These are phyloP conservation scores for Solioccasus polychromus DNA, from an alignment of 768 basidiomycete genomes.

Conservation along the genomic window DNA sequence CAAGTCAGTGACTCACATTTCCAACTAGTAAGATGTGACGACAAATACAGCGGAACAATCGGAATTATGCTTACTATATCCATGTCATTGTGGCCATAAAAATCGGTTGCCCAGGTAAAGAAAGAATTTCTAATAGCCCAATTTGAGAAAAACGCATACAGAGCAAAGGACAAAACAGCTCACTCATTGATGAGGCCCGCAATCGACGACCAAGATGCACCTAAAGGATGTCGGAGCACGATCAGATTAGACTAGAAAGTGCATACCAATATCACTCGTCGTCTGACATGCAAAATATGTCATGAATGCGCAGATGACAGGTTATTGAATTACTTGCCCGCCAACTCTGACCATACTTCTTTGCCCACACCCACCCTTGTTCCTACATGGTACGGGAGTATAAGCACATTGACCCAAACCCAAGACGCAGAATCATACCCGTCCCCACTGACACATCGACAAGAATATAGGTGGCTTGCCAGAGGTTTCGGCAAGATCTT, in stretches of 20 bases:
- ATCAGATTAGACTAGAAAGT: not conserved
- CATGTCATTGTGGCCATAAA: slow-evolving; percentile 67
- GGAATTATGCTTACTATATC: slow-evolving; percentile 50
- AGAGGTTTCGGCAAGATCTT: slow-evolving; percentile 42
- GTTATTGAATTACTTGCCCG: slow-evolving; percentile 40
- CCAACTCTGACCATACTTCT: slow-evolving; percentile 60
- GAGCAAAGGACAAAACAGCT: not conserved
- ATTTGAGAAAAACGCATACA: not conserved
- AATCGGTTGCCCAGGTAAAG: slow-evolving; percentile 58
- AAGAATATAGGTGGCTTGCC: slow-evolving; percentile 55
- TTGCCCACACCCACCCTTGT: slow-evolving; percentile 66
- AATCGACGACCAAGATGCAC: slow-evolving; percentile 49
- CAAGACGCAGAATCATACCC: slow-evolving; percentile 36
- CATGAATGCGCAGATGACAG: not conserved
- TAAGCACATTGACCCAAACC: not conserved
- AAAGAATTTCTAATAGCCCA: slow-evolving; percentile 59
- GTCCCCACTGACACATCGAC: slow-evolving; percentile 68
- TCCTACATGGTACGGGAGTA: slow-evolving; percentile 35
- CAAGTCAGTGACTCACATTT: slow-evolving; percentile 41
- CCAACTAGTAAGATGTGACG: slow-evolving; percentile 38
- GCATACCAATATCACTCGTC: slow-evolving; percentile 46
- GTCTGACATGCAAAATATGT: slow-evolving; percentile 34
- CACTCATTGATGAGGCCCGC: slow-evolving; percentile 55
- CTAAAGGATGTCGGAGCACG: slow-evolving; percentile 22
- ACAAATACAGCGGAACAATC: slow-evolving; percentile 3